These are phyloP conservation scores for Amanita subjunquillea DNA, from an alignment of 768 basidiomycete species.

Conservation along the genomic window DNA sequence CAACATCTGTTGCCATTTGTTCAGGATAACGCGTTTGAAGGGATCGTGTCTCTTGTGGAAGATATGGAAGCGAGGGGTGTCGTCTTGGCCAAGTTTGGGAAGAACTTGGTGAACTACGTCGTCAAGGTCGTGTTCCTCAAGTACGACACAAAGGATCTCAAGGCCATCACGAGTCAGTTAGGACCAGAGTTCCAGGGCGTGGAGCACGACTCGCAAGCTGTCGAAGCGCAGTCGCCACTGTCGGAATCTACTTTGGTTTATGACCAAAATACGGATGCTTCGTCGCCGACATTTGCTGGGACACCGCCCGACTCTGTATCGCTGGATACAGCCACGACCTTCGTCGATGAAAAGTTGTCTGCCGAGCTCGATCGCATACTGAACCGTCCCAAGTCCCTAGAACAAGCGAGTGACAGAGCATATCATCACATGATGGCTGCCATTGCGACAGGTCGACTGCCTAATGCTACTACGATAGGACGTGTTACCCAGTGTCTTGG, in stretches of 20 bases:
- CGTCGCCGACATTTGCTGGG: background rate
- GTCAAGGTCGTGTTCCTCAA: slow-evolving; percentile 10
- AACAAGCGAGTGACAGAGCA: slow-evolving; percentile 24
- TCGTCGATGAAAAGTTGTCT: background rate
- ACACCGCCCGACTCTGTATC: background rate
- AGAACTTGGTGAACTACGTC: slow-evolving; percentile 14
- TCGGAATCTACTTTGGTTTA: background rate
- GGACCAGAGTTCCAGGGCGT: background rate
- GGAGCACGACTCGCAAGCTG: too few relatives aligned
- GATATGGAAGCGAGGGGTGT: slow-evolving; percentile 24
- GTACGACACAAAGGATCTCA: background rate
- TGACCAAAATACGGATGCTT: background rate
- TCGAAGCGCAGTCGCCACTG: background rate
- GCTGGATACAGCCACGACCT: background rate
- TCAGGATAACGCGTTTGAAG: slow-evolving; percentile 23
- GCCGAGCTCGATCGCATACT: background rate
- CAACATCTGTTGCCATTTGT: slow-evolving; percentile 9
- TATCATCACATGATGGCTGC: slow-evolving; percentile 40
- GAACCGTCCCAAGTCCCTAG: slow-evolving; percentile 6
- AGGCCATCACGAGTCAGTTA: slow-evolving; percentile 3
- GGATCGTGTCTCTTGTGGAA: slow-evolving; percentile 31
- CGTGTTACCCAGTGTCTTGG: slow-evolving; percentile 63
- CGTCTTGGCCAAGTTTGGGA: slow-evolving; percentile 18
- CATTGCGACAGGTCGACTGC: slow-evolving; percentile 33
- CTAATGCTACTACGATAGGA: slow-evolving; percentile 41